Evolutionary conservation across 441 rosid genomes (phyloP).

Genomic region (Jatropha multifida): DNA sequence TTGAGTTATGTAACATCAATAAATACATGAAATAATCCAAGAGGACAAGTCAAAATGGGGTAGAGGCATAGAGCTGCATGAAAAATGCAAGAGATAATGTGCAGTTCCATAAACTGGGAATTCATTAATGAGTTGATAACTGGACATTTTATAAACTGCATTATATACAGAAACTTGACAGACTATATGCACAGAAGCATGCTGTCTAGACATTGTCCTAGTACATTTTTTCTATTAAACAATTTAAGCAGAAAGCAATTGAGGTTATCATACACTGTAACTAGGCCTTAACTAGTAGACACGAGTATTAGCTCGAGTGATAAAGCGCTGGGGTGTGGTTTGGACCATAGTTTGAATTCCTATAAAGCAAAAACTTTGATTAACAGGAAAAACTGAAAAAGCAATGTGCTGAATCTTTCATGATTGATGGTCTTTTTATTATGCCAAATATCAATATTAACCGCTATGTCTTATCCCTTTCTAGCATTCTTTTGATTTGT

Average conservation of each 20-base stretch:
- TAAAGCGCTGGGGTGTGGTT: neutral
- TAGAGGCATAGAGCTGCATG: neutral
- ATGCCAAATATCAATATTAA: neutral
- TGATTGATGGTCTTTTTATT: neutral
- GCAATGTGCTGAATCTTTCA: neutral
- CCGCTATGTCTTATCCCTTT: neutral
- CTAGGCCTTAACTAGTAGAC: neutral
- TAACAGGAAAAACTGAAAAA: neutral
- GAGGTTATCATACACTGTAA: neutral
- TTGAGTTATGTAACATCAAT: neutral
- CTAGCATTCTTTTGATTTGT: neutral
- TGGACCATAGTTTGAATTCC: neutral
- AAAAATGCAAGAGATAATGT: neutral
- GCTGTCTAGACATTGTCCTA: neutral
- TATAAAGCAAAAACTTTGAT: neutral
- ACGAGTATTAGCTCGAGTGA: neutral
- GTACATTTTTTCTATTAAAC: neutral
- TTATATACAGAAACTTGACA: neutral
- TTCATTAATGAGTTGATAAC: neutral
- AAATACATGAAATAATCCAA: neutral
- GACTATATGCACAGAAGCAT: neutral
- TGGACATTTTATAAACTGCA: neutral
- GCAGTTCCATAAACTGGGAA: neutral
- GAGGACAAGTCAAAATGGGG: too few relatives aligned
- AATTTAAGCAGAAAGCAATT: neutral